Evolutionary conservation across 805 yeast genomes (phyloP).

Genomic region (Lipomyces spencermartinsiae): DNA sequence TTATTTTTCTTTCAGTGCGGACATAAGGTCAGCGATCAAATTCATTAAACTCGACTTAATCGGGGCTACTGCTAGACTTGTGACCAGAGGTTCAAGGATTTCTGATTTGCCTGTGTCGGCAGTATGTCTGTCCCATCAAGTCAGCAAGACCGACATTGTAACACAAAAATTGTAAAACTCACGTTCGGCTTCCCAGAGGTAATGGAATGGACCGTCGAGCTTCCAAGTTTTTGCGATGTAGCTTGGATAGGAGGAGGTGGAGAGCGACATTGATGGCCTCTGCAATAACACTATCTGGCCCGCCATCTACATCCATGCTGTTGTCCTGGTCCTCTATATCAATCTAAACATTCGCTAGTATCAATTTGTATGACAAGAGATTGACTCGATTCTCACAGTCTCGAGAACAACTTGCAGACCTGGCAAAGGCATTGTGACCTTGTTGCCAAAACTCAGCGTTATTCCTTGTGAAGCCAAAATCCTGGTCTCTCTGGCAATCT

Average conservation of each 20-base stretch:
- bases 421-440: slow-evolving; percentile 67
- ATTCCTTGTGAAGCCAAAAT: slow-evolving; percentile 72
- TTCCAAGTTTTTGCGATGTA: slow-evolving; percentile 56
- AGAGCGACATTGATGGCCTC: slow-evolving; percentile 60
- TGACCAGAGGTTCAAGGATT: slow-evolving; percentile 27
- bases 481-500: slow-evolving; percentile 74
- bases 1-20: slow-evolving; percentile 2
- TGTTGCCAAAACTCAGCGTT: slow-evolving; percentile 61
- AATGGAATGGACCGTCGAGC: slow-evolving; percentile 41
- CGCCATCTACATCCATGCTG: slow-evolving; percentile 9
- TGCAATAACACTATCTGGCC: slow-evolving; percentile 48
- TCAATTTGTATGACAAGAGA: neutral
- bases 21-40: slow-evolving; percentile 9
- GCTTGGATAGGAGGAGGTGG: slow-evolving; percentile 66
- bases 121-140: neutral
- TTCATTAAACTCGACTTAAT: slow-evolving; percentile 7
- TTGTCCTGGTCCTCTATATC: neutral
- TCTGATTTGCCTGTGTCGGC: slow-evolving; percentile 11
- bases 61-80: neutral
- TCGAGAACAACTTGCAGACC: slow-evolving; percentile 76
- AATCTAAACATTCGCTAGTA: neutral
- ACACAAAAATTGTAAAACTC: neutral
- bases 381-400: slow-evolving; percentile 42
- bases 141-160: neutral
- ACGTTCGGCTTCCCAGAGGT: slow-evolving; percentile 30